phyloP scores from a whole-genome alignment of 352 stramenopile species.

The Pythium rhizo-oryzae region DNA sequence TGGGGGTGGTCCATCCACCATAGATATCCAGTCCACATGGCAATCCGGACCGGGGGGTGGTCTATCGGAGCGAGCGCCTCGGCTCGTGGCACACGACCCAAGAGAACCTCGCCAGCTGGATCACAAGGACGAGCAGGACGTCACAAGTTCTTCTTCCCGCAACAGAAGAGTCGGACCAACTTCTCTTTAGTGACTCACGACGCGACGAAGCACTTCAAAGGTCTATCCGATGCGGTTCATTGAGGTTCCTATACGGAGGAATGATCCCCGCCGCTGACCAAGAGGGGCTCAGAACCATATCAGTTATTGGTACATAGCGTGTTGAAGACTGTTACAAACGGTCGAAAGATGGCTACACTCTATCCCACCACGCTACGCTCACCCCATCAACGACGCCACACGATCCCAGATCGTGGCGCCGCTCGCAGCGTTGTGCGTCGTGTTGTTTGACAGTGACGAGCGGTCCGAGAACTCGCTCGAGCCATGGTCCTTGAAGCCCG shows the following conservation, averaged over 20 bases:
- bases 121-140: slow-evolving; percentile 5
- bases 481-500: slow-evolving; percentile 27
- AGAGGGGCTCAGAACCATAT: slow-evolving; percentile 6
- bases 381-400: slow-evolving; percentile 28
- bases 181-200: slow-evolving; percentile 9
- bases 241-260: background rate
- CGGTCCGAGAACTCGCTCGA: slow-evolving; percentile 37
- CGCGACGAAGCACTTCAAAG: background rate
- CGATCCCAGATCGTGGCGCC: slow-evolving; percentile 30
- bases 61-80: background rate
- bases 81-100: background rate
- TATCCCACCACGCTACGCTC: background rate
- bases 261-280: slow-evolving; percentile 1
- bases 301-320: slow-evolving; percentile 15
- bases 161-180: slow-evolving; percentile 12
- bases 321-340: slow-evolving; percentile 3
- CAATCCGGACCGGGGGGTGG: background rate
- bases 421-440: slow-evolving; percentile 9
- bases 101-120: slow-evolving; percentile 3
- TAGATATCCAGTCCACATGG: slow-evolving; percentile 1
- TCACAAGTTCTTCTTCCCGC: slow-evolving; percentile 5
- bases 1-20: background rate
- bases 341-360: slow-evolving; percentile 19
- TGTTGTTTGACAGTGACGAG: slow-evolving; percentile 29
- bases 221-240: no score